Conservation (phyloP, 1,284 basidiomycete species). For the Rhodotorula sp. region DNA sequence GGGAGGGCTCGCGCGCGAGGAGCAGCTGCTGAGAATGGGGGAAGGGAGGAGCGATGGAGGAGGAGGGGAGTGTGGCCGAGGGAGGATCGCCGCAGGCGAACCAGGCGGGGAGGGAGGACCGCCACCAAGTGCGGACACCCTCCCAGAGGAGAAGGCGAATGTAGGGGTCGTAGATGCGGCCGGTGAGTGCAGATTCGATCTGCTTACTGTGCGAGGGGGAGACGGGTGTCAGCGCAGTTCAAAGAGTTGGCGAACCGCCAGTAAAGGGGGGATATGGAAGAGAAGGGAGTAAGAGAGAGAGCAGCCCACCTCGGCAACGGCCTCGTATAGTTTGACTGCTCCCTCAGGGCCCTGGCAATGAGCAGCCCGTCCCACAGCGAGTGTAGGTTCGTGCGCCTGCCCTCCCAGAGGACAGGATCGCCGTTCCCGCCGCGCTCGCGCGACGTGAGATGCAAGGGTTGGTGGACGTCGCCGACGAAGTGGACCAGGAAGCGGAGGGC, state of each 20-base stretch:
- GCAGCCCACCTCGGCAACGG: slow-evolving; percentile 45
- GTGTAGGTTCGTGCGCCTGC: slow-evolving; percentile 49
- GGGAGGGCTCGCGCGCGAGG: neutral
- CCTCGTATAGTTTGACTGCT: slow-evolving; percentile 50
- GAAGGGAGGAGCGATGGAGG: neutral
- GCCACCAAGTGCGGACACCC: slow-evolving; percentile 49
- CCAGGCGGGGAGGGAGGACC: slow-evolving; percentile 44
- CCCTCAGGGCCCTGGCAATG: slow-evolving; percentile 49
- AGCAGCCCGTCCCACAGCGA: slow-evolving; percentile 51
- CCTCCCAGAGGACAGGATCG: slow-evolving; percentile 50
- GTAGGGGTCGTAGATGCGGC: slow-evolving; percentile 49
- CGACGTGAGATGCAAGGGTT: slow-evolving; percentile 53
- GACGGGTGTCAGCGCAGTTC: neutral
- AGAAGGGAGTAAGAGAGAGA: neutral
- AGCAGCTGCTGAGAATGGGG: neutral
- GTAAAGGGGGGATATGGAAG: neutral
- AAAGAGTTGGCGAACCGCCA: neutral
- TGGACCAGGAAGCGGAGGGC: slow-evolving; percentile 51
- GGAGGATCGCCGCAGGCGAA: slow-evolving; percentile 41
- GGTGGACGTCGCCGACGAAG: slow-evolving; percentile 51
- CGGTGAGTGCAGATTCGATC: slow-evolving; percentile 46
- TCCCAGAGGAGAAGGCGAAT: slow-evolving; percentile 52
- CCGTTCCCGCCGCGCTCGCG: slow-evolving; percentile 52
- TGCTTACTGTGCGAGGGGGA: slow-evolving; percentile 23
- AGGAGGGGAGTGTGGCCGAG: neutral